Conservation (phyloP, 2,329 filamentous ascomycete species). For the Rhynchosporium secalis region DNA sequence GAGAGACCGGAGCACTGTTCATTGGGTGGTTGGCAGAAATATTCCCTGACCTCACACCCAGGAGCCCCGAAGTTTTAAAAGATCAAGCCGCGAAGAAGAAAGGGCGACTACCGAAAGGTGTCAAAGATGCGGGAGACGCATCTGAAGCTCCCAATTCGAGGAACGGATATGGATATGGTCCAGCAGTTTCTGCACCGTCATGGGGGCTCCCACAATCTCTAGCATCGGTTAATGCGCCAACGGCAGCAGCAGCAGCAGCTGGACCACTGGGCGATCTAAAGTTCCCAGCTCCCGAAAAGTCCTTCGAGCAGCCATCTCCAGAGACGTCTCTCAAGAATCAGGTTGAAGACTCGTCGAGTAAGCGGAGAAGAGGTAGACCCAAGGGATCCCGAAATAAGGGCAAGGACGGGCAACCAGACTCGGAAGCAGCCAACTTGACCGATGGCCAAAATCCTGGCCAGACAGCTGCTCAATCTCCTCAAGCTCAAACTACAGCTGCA, state of each 20-base stretch:
- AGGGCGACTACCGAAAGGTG: conserved; percentile 30
- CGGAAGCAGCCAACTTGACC: conserved; percentile 17
- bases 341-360: conserved; percentile 31
- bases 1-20: conserved; percentile 58
- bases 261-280: conserved; percentile 13
- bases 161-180: conserved; percentile 38
- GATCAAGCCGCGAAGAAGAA: conserved; percentile 34
- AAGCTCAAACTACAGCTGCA: conserved; percentile 21
- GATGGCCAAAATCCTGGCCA: conserved; percentile 26
- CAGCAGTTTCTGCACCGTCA: conserved; percentile 35
- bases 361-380: conserved; percentile 45
- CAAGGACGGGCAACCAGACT: conserved; percentile 28
- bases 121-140: conserved; percentile 20
- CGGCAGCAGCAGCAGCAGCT: conserved; percentile 23
- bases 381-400: conserved; percentile 54
- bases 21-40: conserved; percentile 65
- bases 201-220: conserved; percentile 37
- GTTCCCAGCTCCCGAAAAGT: conserved; percentile 17
- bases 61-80: conserved; percentile 28
- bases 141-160: conserved; percentile 35
- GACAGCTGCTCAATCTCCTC: conserved; percentile 26
- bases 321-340: conserved; percentile 28
- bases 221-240: conserved; percentile 33
- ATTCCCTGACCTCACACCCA: conserved; percentile 48
- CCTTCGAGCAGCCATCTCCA: conserved; percentile 25